These are phyloP conservation scores for Dianthus caryophyllus DNA, from an alignment of 148 eudicot genomes.

Conservation along the genomic window DNA sequence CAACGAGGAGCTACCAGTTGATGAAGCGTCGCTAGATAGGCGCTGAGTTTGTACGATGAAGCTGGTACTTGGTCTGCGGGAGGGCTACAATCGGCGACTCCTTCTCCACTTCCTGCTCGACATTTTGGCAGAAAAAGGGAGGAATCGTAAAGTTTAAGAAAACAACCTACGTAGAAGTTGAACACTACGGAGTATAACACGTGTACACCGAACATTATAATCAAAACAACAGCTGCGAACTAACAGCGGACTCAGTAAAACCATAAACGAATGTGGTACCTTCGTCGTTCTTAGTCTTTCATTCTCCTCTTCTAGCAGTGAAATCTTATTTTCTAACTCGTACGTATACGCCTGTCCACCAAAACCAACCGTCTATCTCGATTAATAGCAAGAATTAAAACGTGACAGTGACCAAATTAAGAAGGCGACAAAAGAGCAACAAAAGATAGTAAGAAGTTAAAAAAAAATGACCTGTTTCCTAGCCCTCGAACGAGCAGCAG, in stretches of 20 bases:
- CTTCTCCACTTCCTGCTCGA: conserved; percentile 69
- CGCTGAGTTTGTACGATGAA: conserved; percentile 80
- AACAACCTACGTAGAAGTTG: too few species aligned
- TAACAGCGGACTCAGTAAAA: neutral
- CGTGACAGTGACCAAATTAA: neutral
- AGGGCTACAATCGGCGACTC: conserved; percentile 57
- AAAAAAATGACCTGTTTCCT: conserved; percentile 9
- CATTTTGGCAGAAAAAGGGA: too few species aligned
- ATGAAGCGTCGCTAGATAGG: conserved; percentile 42
- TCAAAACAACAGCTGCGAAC: conserved; percentile 29
- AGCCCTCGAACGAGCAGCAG: conserved; percentile 7
- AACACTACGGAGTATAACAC: too few species aligned
- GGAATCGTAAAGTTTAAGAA: too few species aligned
- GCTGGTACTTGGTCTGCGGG: conserved; percentile 76
- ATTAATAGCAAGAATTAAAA: neutral
- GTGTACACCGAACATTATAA: too few species aligned
- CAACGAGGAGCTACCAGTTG: too few species aligned
- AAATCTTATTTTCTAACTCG: conserved; percentile 89
- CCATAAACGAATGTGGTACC: conserved; percentile 34
- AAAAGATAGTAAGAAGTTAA: neutral
- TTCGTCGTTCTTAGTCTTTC: conserved; percentile 66
- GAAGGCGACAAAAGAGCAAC: too few species aligned
- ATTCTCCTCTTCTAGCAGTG: conserved; percentile 88
- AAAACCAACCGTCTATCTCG: conserved; percentile 13
- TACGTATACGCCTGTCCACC: conserved; percentile 82